Evolutionary conservation across 2,329 filamentous ascomycete genomes (phyloP).

Genomic region (Talaromyces sp.): DNA sequence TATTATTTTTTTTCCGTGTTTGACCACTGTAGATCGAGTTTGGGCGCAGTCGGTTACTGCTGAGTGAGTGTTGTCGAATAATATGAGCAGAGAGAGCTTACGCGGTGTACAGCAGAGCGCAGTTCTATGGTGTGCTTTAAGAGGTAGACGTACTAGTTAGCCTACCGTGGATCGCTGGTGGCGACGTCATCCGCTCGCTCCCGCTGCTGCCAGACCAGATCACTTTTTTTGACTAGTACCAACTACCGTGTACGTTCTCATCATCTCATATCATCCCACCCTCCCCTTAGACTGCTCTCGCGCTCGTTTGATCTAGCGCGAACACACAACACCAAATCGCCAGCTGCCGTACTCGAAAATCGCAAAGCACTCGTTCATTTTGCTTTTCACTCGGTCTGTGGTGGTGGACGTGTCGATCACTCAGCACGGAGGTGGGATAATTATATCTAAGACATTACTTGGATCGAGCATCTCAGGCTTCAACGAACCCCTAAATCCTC

Average conservation of each 20-base stretch:
- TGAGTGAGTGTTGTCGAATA: not conserved
- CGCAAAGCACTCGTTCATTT: conserved; percentile 5
- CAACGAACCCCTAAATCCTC: not conserved
- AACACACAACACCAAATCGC: not conserved
- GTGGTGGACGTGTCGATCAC: conserved; percentile 8
- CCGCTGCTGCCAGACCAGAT: conserved; percentile 12
- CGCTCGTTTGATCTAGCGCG: not conserved
- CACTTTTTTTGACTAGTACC: conserved; percentile 15
- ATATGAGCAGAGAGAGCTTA: not conserved
- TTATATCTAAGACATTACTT: conserved; percentile 10
- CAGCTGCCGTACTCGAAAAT: not conserved
- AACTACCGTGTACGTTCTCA: conserved; percentile 13
- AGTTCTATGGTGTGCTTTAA: not conserved
- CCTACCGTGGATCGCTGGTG: conserved; percentile 2
- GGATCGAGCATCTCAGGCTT: not conserved
- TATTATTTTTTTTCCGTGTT: not conserved
- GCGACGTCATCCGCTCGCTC: conserved; percentile 17
- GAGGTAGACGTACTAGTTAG: not conserved
- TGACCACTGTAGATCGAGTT: not conserved
- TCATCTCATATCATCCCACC: not conserved
- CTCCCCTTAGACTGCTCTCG: not conserved
- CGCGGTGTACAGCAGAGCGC: not conserved
- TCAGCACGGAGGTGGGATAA: conserved; percentile 4
- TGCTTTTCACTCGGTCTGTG: not conserved
- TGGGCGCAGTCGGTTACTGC: not conserved